Evolutionary conservation across 768 basidiomycete genomes (phyloP), one percentile per base, ranked within the genome.

Genomic region (Trametes meyenii): DNA sequence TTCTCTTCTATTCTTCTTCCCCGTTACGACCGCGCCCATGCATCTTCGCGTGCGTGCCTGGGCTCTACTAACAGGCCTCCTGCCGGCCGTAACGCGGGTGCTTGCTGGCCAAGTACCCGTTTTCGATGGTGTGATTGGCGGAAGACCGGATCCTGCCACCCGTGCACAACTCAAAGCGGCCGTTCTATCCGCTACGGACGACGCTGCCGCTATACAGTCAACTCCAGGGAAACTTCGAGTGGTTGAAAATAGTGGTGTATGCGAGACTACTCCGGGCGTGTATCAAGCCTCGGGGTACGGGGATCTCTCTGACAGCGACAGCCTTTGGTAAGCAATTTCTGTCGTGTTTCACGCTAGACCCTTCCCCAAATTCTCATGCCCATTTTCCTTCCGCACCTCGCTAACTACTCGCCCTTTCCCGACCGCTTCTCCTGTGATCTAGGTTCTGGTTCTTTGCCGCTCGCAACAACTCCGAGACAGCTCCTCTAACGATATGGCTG

Each of bases 361-460:
- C 40, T 6, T n/a, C 21, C 1, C 8, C 12, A 40, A 24, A 23
- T 50, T 60, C 55, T 21, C 45, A 21, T 21, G 23, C 45, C 24
- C 21, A 21, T 42, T 57, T 21, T 46, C 19, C 5, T 40, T 16
- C 39, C 29, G 19, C n/a, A 26, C 29, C 29, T 40, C 33, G 49
- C 49, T 58, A 49, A 58, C 57, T 3, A n/a, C 23, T 39, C 48
- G 11, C 60, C n/a, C 54, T 12, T 55, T 14, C 13, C 39, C 33
- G 39, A 24, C n/a, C 33, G 14, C 21, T 19, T 50, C 50, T 65
- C 55, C 13, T 24, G 46, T 24, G 24, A 33, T 1, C 3, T 50
- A 86, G 85, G 82, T 88, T 87, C 74, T 87, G 85, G 85, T 88
- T 84, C 75, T 88, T 88, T 65, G 85, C 76, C 10, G 79, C 86